Evolutionary conservation across 805 yeast genomes (phyloP).

Genomic region (Yamadazyma paraphyllophila): DNA sequence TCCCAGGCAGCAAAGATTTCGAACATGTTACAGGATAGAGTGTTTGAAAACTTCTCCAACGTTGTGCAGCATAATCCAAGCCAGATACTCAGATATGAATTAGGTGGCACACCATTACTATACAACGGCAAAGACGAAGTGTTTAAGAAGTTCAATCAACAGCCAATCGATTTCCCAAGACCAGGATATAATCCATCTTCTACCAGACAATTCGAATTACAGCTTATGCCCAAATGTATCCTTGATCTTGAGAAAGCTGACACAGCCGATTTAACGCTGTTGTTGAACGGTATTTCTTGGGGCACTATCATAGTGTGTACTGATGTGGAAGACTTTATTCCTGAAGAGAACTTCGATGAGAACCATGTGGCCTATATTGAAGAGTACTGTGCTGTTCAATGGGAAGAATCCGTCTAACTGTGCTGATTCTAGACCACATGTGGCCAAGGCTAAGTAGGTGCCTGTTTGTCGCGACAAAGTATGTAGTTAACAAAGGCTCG

Average conservation of each 20-base stretch:
- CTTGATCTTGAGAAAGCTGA: constrained; percentile 66
- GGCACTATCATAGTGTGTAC: constrained; percentile 88
- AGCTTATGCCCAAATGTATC: constrained; percentile 91
- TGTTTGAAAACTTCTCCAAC: constrained; percentile 75
- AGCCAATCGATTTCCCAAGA: constrained; percentile 42
- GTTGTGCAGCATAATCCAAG: constrained; percentile 76
- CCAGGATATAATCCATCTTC: constrained; percentile 64
- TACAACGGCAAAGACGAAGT: constrained; percentile 63
- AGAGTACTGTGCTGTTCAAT: constrained; percentile 82
- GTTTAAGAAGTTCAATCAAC: constrained; percentile 26
- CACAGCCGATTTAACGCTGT: constrained; percentile 26
- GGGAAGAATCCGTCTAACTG: constrained; percentile 54
- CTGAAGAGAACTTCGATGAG: constrained; percentile 48
- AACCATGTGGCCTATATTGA: constrained; percentile 75
- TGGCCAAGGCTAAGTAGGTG: no score
- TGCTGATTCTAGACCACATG: no score
- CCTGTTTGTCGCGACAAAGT: neutral
- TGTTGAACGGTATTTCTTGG: constrained; percentile 92
- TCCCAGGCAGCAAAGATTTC: constrained; percentile 26
- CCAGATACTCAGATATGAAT: constrained; percentile 83
- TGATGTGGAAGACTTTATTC: constrained; percentile 61
- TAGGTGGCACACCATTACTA: constrained; percentile 74
- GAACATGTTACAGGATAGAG: constrained; percentile 62
- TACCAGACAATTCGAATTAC: constrained; percentile 72
- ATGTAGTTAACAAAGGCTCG: neutral